Evolutionary conservation across 257 asterid species (phyloP).

Genomic region (Solanum pimpinellifolium): DNA sequence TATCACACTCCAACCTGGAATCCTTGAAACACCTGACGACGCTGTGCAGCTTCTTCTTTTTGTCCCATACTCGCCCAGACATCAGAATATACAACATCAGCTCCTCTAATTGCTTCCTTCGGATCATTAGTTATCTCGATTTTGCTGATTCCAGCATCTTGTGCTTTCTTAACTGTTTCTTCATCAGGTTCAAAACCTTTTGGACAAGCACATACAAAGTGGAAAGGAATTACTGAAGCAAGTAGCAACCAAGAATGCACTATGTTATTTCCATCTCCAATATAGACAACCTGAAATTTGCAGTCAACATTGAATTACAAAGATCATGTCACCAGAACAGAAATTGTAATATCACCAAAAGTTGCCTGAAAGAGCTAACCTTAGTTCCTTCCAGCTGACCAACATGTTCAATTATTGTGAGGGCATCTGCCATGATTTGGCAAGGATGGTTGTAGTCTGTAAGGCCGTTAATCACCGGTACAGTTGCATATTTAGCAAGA

Average conservation of each 20-base stretch:
- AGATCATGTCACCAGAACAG: not conserved
- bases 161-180: slow-evolving; percentile 52
- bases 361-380: slow-evolving; percentile 25
- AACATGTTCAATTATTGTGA: slow-evolving; percentile 79
- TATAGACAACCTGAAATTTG: slow-evolving; percentile 70
- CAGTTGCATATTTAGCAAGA: slow-evolving; percentile 75
- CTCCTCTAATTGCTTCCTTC: slow-evolving; percentile 86
- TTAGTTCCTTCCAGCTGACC: slow-evolving; percentile 88
- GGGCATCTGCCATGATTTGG: slow-evolving; percentile 99
- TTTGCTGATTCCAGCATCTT: slow-evolving; percentile 68
- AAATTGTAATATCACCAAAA: not conserved
- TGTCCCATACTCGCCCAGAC: slow-evolving; percentile 99
- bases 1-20: slow-evolving; percentile 51
- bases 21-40: slow-evolving; percentile 72
- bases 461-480: slow-evolving; percentile 88
- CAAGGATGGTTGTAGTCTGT: slow-evolving; percentile 94
- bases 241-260: slow-evolving; percentile 89
- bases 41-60: slow-evolving; percentile 94
- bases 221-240: slow-evolving; percentile 83
- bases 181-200: slow-evolving; percentile 80
- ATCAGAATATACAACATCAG: slow-evolving; percentile 91
- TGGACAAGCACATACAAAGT: slow-evolving; percentile 90
- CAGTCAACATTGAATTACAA: not conserved
- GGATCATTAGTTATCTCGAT: slow-evolving; percentile 74
- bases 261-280: slow-evolving; percentile 95